phyloP scores from a whole-genome alignment of 805 yeast species.

The Candida wancherniae region DNA sequence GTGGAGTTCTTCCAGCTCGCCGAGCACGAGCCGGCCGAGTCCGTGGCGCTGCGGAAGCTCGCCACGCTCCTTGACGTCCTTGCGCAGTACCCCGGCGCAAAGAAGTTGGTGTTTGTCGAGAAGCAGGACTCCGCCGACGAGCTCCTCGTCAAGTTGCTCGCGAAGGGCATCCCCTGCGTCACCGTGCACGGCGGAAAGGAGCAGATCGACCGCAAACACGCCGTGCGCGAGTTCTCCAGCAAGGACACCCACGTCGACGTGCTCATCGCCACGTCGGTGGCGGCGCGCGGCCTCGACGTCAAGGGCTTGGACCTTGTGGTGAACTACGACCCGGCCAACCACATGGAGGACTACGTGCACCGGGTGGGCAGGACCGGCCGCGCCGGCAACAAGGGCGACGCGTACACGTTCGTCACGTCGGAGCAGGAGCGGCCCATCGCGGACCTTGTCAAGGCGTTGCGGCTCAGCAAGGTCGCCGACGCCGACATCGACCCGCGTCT shows the following conservation, averaged over 20 bases:
- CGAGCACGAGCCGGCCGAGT: constrained; percentile 17
- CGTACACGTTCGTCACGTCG: constrained; percentile 55
- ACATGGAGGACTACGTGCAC: constrained; percentile 91
- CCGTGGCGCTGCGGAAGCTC: constrained; percentile 41
- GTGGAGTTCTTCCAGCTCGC: constrained; percentile 54
- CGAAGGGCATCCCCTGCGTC: constrained; percentile 53
- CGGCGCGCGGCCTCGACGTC: constrained; percentile 96
- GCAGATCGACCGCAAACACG: constrained; percentile 73
- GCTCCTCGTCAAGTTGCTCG: constrained; percentile 49
- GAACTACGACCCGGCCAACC: constrained; percentile 49
- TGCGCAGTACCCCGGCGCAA: constrained; percentile 44
- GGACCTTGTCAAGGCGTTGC: constrained; percentile 67
- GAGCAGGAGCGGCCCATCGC: constrained; percentile 59
- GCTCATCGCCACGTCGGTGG: constrained; percentile 86
- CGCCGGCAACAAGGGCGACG: constrained; percentile 68
- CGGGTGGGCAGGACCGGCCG: constrained; percentile 95
- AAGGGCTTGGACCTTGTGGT: constrained; percentile 75
- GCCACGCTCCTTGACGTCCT: constrained; percentile 49
- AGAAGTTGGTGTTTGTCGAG: constrained; percentile 78
- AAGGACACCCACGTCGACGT: constrained; percentile 55
- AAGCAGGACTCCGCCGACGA: constrained; percentile 84
- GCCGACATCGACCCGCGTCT: constrained; percentile 49
- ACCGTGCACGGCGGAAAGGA: constrained; percentile 92
- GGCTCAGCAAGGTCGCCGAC: constrained; percentile 44
- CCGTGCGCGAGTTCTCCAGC: constrained; percentile 59